These are phyloP conservation scores for Saturnispora dispora DNA, from an alignment of 805 yeast species.

Conservation along the genomic window DNA sequence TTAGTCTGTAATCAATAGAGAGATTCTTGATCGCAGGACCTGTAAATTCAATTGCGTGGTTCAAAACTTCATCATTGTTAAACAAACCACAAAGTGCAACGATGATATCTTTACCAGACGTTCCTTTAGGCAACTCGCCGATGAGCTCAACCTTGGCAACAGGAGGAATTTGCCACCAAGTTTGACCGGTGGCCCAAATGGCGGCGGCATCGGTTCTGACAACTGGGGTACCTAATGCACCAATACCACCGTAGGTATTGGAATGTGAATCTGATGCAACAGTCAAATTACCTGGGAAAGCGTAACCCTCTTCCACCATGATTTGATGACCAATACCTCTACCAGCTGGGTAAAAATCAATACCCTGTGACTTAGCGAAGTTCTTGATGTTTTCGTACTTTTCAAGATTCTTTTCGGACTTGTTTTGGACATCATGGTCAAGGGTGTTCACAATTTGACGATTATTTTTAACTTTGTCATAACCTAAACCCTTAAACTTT, in stretches of 20 bases:
- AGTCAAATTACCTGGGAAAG: constrained; percentile 85
- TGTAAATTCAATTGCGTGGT: constrained; percentile 88
- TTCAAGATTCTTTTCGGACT: constrained; percentile 74
- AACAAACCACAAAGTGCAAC: constrained; percentile 91
- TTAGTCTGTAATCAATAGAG: constrained; percentile 75
- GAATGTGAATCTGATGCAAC: constrained; percentile 98
- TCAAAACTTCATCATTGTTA: constrained; percentile 86
- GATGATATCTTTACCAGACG: constrained; percentile 94
- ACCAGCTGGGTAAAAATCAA: constrained; percentile 97
- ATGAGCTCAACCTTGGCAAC: constrained; percentile 87
- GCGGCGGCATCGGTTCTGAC: constrained; percentile 99
- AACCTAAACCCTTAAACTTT: constrained; percentile 93
- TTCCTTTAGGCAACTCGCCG: constrained; percentile 77
- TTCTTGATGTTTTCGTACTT: constrained; percentile 84
- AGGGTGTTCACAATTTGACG: constrained; percentile 91
- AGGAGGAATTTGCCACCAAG: constrained; percentile 99
- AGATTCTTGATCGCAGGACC: constrained; percentile 69
- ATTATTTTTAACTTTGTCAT: constrained; percentile 69
- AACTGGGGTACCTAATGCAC: constrained; percentile 92
- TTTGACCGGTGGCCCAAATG: constrained; percentile 99
- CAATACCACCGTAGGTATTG: constrained; percentile 95
- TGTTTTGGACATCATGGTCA: constrained; percentile 97
- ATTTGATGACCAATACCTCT: constrained; percentile 99
- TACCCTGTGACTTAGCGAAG: constrained; percentile 83
- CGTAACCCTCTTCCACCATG: constrained; percentile 98